Evolutionary conservation across 345 rosid genomes (phyloP).

Genomic region (Hibiscus trionum): DNA sequence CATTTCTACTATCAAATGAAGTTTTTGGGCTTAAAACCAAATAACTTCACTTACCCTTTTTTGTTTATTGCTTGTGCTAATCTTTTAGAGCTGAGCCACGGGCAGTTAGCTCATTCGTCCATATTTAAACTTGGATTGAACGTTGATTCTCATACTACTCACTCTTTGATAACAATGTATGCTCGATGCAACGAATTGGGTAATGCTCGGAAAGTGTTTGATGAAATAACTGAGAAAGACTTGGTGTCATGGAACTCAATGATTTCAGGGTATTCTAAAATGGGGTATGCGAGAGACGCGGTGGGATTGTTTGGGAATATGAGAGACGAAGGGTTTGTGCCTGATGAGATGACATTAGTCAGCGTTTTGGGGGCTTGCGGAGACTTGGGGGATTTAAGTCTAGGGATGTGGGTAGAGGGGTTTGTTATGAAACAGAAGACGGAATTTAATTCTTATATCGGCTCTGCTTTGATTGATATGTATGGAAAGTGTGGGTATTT

Average conservation of each 20-base stretch:
- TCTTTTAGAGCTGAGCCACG: conserved; percentile 35
- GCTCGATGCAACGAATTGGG: conserved; percentile 29
- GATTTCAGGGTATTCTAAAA: conserved; percentile 73
- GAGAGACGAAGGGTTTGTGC: conserved; percentile 51
- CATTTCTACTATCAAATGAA: conserved; percentile 51
- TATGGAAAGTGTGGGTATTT: conserved; percentile 79
- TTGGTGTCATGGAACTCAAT: conserved; percentile 86
- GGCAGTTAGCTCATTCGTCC: conserved; percentile 46
- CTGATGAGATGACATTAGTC: conserved; percentile 74
- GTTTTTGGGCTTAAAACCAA: conserved; percentile 41
- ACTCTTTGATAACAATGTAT: conserved; percentile 67
- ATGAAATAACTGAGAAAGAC: conserved; percentile 52
- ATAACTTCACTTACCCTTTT: conserved; percentile 74
- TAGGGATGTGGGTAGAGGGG: conserved; percentile 59
- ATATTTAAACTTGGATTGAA: conserved; percentile 53
- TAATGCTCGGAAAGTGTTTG: conserved; percentile 60
- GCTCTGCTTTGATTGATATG: conserved; percentile 71
- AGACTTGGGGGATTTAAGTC: conserved; percentile 54
- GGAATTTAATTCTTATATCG: conserved; percentile 41
- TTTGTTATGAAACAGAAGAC: conserved; percentile 36
- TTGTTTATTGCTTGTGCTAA: conserved; percentile 58
- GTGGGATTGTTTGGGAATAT: conserved; percentile 53
- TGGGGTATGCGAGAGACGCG: conserved; percentile 54
- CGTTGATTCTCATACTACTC: conserved; percentile 43
- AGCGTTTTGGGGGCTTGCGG: conserved; percentile 69